Conservation (phyloP, 305 asterid genomes). For the Ajuga reptans region DNA sequence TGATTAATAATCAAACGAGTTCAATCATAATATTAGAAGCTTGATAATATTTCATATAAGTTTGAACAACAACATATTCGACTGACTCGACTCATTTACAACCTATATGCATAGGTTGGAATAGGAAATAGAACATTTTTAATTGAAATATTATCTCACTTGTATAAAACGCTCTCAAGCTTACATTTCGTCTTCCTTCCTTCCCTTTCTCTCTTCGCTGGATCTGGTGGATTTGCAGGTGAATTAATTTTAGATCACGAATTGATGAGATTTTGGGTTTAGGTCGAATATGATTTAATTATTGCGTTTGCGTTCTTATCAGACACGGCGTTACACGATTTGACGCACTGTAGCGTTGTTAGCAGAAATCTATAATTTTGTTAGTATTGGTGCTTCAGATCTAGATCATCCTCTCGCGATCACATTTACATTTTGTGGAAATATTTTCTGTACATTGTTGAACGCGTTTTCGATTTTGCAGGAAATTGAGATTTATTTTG, state of each 20-base stretch:
- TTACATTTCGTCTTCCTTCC: background rate
- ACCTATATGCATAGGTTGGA: too few species aligned
- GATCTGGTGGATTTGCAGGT: constrained; percentile 5
- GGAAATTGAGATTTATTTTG: constrained; percentile 10
- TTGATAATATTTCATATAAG: too few species aligned
- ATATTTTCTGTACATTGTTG: background rate
- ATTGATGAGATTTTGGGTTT: background rate
- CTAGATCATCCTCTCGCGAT: constrained; percentile 3
- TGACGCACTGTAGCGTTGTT: background rate
- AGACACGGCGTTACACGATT: background rate
- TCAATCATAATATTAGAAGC: too few species aligned
- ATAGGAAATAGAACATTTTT: too few species aligned
- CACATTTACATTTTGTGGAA: background rate
- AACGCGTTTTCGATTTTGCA: background rate
- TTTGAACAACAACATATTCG: too few species aligned
- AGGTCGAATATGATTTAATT: background rate
- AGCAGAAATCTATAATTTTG: background rate
- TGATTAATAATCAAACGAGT: too few species aligned
- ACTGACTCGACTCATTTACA: too few species aligned
- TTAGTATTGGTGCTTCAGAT: background rate
- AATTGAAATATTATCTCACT: background rate
- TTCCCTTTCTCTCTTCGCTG: background rate
- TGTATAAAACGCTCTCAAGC: background rate
- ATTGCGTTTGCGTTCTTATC: background rate
- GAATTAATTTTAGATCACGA: background rate